Evolutionary conservation across 306 rosid genomes (phyloP).

Genomic region (Vigna nakashimae): DNA sequence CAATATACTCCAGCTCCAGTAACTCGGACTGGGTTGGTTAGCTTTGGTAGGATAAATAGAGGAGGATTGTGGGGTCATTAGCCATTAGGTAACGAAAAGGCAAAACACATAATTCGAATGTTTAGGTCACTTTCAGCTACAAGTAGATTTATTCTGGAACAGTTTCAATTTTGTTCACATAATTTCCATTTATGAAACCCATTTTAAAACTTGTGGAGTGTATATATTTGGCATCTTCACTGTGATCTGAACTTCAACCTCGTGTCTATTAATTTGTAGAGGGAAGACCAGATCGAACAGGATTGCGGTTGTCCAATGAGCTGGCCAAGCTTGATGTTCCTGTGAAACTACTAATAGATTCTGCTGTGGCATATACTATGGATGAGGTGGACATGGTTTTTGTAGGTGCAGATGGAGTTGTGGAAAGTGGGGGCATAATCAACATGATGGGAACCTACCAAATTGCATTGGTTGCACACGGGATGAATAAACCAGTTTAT

Average conservation of each 20-base stretch:
- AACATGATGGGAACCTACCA: slow-evolving; percentile 96
- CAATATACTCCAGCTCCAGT: too few relatives aligned
- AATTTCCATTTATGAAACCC: background rate
- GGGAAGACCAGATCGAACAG: slow-evolving; percentile 91
- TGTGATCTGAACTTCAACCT: background rate
- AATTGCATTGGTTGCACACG: slow-evolving; percentile 78
- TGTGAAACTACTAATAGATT: slow-evolving; percentile 81
- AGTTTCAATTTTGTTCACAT: slow-evolving; percentile 19
- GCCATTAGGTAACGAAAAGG: too few relatives aligned
- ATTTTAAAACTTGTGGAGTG: slow-evolving; percentile 2
- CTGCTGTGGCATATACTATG: slow-evolving; percentile 86
- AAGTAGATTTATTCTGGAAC: too few relatives aligned
- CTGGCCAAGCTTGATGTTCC: slow-evolving; percentile 89
- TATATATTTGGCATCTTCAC: slow-evolving; percentile 21
- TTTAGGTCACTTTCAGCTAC: too few relatives aligned
- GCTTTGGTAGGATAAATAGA: too few relatives aligned
- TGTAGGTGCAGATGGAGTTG: slow-evolving; percentile 93
- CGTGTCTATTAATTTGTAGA: slow-evolving; percentile 54
- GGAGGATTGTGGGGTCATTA: too few relatives aligned
- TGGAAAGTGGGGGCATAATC: slow-evolving; percentile 89
- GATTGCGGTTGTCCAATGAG: slow-evolving; percentile 77
- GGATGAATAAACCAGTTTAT: slow-evolving; percentile 84
- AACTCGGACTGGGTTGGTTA: too few relatives aligned
- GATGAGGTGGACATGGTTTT: slow-evolving; percentile 91
- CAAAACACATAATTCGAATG: too few relatives aligned